Base-by-base conservation (phyloP, 352 stramenopile genomes). In the Pythium aristosporum region DNA sequence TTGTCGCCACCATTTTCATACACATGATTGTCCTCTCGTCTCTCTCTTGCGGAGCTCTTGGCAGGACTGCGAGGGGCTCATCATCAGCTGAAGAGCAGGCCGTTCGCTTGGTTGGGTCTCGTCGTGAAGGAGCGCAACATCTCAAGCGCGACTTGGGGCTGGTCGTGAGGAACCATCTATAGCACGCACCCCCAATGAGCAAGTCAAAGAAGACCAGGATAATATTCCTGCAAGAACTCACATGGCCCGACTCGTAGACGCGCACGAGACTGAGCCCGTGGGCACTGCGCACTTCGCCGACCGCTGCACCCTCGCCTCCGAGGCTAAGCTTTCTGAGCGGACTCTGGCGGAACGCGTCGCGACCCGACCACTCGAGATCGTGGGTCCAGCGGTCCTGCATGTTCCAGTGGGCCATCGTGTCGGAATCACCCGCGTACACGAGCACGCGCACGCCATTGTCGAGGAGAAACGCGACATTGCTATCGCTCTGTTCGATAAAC, bases 131-230 rank as follows among this genome's bases (percentile, higher is more conserved):
- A 61, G 7, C 66, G 75, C 12, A 91, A 58, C 39, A 93, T 68
- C 1, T 83, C 74, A 25, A 78, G 74, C 12, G 78, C 57, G 2
- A 72, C 66, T 2, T 67, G 63, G 3, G 85, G 85, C 59, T 94
- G 82, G 61, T 92, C 83, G 30, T 79, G 79, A 44, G 83, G 80
- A 30, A 92, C 83, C 85, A 92, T 92, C 85, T 63, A 63, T 42
- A 32, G 3, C 11, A n/a, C 28, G 7, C n/a, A 42, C 42, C 3
- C 1, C 23, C 9, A 36, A 13, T 25, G 16, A 25, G 3, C 10
- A 16, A 18, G 16, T 30, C 25, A 30, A 30, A 30, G 25, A 30
- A 30, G 25, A 30, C 25, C 0, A 30, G 25, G 25, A 30, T 30
- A 30, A 30, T 30, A 30, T 30, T 5, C 25, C 10, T 37, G 20